Base-by-base conservation (phyloP, 2,329 filamentous ascomycete species). In the Xylariaceae sp. region DNA sequence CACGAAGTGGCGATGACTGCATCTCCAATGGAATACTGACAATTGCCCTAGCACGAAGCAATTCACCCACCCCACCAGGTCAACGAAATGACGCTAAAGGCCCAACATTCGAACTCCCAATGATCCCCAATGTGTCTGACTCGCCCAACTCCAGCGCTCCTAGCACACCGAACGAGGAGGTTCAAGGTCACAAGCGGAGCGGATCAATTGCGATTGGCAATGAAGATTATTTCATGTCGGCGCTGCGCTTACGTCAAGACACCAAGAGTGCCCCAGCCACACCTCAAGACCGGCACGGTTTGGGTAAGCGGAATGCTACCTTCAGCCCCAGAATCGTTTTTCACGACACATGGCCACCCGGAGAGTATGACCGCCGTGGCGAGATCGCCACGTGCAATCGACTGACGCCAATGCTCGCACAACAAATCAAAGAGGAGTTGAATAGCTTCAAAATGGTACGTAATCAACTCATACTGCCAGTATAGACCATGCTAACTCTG, bases 391-490 rank as follows among this genome's bases (percentile, higher is more conserved):
- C 93, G 1, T 98, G 93, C 79, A 98, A 98, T 63, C 87, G 91
- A 52, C 75, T 98, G 53, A 98, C 93, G 37, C 93, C 93, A 11
- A 90, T 96, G 78, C 79, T 98, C 49, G 93, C 93, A 34, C 93
- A 98, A 69, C 93, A 98, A 66, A 98, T 98, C 70, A 97, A 97
- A 70, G 93, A 98, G 70, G 93, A 98, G 71, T 79, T 98, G 55
- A 98, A 98, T 70, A 94, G 84, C 55, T 98, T 98, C 76, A 98
- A 98, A 67, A 98, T 98, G 93, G 89, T 93, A 72, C 6, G 33
- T 19, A n/a, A n/a, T n/a, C n/a, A n/a, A n/a, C n/a, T n/a, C n/a
- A n/a, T n/a, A n/a, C 9, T 29, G 28, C 9, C 28, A n/a, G 28
- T 29, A n/a, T 9, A 29, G 9, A n/a, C 9, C 28, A 29, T n/a